Conservation (phyloP, 2,329 filamentous ascomycete genomes). For the Nemania sp. region DNA sequence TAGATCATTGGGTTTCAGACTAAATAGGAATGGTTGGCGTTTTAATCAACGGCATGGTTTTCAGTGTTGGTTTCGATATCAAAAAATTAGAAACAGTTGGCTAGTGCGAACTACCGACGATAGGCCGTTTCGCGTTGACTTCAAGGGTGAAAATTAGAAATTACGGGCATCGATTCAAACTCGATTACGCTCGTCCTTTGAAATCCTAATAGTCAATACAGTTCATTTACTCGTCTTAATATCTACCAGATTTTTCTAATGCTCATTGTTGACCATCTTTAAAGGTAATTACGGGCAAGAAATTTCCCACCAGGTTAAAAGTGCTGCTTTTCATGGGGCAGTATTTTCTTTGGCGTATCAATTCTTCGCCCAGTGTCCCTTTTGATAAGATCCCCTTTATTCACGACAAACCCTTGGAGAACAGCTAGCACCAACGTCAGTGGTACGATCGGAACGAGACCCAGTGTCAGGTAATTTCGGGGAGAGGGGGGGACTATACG, state of each 20-base stretch:
- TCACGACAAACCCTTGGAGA: constrained; percentile 89
- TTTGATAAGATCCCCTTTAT: constrained; percentile 73
- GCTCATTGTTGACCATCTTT: not conserved
- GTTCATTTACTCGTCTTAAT: not conserved
- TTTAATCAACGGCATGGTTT: constrained; percentile 20
- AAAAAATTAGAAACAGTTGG: constrained; percentile 27
- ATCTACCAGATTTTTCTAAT: not conserved
- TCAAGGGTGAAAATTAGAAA: not conserved
- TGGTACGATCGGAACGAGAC: constrained; percentile 8
- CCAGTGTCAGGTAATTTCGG: too few species aligned
- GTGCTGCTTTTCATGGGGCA: too few species aligned
- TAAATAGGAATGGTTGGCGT: constrained; percentile 19
- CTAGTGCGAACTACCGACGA: constrained; percentile 27
- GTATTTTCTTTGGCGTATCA: too few species aligned
- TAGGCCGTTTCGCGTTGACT: constrained; percentile 8
- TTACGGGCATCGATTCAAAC: too few species aligned
- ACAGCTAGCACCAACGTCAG: constrained; percentile 57
- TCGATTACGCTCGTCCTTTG: not conserved
- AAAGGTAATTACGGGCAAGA: too few species aligned
- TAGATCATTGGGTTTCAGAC: constrained; percentile 47
- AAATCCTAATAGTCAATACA: not conserved
- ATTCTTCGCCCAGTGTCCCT: too few species aligned
- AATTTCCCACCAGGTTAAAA: too few species aligned
- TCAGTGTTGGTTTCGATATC: not conserved
- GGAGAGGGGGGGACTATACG: too few species aligned